Base-by-base conservation (phyloP, 371 early-diverging fungal genomes). In the Choanephora cucurbitarum region DNA sequence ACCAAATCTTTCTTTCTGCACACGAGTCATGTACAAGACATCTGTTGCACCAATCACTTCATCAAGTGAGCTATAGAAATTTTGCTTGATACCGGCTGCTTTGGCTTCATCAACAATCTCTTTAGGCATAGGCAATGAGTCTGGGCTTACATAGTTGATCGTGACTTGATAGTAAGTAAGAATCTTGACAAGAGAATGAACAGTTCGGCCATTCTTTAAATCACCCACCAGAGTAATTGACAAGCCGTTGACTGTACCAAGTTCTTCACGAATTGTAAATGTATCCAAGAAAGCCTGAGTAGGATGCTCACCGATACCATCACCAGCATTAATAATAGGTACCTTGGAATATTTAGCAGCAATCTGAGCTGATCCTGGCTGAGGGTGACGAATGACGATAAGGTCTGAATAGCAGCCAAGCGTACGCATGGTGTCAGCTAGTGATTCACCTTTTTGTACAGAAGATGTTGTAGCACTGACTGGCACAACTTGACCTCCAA, bases 291-390 rank as follows among this genome's bases (percentile, higher is more conserved):
- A 91, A 44, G 97, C 98, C 75, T 98, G 98, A 18, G 96, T 93
- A 28, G 98, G 98, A 76, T 98, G 98, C 80, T 97, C 98, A 42
- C 98, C 97, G 49, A 88, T 82, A 62, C 98, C 98, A 70, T 97
- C 97, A 60, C 98, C 97, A 44, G 96, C 97, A 67, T 96, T 97
- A 75, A 98, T 91, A 37, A 98, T 82, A 17, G 97, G 97, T 11
- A 95, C 88, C 75, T 86, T 89, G 49, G 91, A 85, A 75, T 83
- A 89, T 75, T 92, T 93, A 57, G 97, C 91, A 31, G 95, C 97
- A 24, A 81, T 63, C 53, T 85, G 72, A 32, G 88, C 92, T 55
- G 87, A 86, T 42, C 97, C 97, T 28, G 90, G 89, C 57, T 91
- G 86, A 50, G 97, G 96, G 73, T 98, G 98, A 49, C 98, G 91